Evolutionary conservation across 1,284 basidiomycete species (phyloP).

Genomic region (Ceratobasidium theobromae): DNA sequence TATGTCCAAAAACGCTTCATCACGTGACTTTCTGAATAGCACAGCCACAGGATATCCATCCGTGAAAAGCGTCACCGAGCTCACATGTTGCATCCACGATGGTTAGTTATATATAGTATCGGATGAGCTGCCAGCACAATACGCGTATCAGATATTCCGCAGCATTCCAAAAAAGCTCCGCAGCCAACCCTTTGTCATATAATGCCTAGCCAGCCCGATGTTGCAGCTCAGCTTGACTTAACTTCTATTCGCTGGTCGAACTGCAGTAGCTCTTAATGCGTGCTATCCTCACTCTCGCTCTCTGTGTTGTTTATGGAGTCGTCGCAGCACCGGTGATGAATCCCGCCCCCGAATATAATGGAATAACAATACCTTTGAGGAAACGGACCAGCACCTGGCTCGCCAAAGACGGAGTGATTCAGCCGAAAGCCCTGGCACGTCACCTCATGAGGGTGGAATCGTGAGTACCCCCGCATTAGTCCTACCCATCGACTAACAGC

Average conservation of each 20-base stretch:
- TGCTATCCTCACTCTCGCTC: background rate
- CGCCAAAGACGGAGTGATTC: conserved; percentile 8
- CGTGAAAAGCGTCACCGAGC: too few species aligned
- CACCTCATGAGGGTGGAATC: conserved; percentile 4
- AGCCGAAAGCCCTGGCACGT: conserved; percentile 1
- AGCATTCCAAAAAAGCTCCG: background rate
- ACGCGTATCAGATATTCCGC: conserved; percentile 5
- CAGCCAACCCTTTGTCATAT: conserved; percentile 2
- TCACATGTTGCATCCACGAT: too few species aligned
- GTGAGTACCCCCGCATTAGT: background rate
- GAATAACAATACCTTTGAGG: conserved; percentile 1
- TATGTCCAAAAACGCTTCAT: too few species aligned
- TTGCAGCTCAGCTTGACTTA: background rate
- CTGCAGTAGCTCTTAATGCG: conserved; percentile 1
- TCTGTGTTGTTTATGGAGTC: background rate
- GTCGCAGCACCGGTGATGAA: background rate
- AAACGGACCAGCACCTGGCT: background rate
- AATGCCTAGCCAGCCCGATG: background rate
- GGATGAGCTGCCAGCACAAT: background rate
- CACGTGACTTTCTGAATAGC: too few species aligned
- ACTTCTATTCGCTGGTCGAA: background rate
- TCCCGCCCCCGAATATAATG: background rate
- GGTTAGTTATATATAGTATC: background rate
- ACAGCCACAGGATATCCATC: too few species aligned
- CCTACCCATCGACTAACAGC: background rate